A percentile compares a stretch with the other conserved stretches of the same genome.
These are phyloP conservation scores for Eucalyptus caleyi DNA, from an alignment of 345 rosid genomes.

Conservation along the genomic window DNA sequence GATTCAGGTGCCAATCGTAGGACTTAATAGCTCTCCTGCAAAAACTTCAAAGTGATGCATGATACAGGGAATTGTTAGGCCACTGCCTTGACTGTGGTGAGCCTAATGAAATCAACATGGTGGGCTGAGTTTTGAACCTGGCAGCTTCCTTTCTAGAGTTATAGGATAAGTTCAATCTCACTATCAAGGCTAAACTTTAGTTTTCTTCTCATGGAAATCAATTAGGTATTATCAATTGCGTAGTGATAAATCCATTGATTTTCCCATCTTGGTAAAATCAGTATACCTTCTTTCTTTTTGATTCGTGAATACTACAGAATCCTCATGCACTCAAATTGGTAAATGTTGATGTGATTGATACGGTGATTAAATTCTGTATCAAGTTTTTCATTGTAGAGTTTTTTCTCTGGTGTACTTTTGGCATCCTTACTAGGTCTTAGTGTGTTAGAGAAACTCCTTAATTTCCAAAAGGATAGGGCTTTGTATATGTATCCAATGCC, in stretches of 20 bases:
- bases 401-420: too few relatives aligned
- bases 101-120: background rate
- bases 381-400: background rate
- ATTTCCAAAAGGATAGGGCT: too few relatives aligned
- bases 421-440: too few relatives aligned
- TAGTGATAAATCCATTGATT: background rate
- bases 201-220: background rate
- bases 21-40: too few relatives aligned
- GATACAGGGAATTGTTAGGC: background rate
- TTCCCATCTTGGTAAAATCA: fast-evolving
- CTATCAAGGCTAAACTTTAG: background rate
- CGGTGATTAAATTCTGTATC: background rate
- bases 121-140: background rate
- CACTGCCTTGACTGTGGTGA: background rate
- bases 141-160: background rate
- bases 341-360: background rate
- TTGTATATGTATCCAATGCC: too few relatives aligned
- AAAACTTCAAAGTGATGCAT: background rate
- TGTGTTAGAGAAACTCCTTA: too few relatives aligned
- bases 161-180: background rate
- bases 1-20: background rate
- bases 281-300: background rate
- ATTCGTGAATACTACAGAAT: background rate
- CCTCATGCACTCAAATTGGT: background rate
- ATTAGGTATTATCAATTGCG: background rate